Conservation (phyloP, 2,329 filamentous ascomycete species). For the Blastomyces gilchristii region DNA sequence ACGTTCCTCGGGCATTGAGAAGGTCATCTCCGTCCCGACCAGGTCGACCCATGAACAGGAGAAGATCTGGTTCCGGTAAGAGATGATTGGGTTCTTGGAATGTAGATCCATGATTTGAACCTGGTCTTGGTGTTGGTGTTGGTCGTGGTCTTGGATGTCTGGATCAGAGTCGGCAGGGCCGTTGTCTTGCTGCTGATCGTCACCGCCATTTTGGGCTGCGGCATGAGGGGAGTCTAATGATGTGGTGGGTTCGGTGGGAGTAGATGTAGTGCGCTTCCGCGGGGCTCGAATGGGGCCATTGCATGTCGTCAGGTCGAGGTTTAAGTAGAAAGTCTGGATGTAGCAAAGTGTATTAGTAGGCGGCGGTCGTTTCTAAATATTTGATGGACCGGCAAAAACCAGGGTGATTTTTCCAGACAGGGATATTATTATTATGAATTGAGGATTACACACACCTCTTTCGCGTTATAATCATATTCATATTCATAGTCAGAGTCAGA, state of each 20-base stretch:
- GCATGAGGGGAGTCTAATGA: conserved; percentile 9
- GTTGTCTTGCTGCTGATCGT: conserved; percentile 7
- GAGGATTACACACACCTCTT: conserved; percentile 37
- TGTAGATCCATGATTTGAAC: conserved; percentile 81
- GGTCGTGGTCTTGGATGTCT: conserved; percentile 11
- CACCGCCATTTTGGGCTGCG: conserved; percentile 4
- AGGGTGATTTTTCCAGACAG: not conserved
- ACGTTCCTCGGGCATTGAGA: conserved; percentile 44
- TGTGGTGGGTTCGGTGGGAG: conserved; percentile 14
- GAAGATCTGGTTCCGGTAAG: conserved; percentile 68
- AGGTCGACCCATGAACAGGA: conserved; percentile 72
- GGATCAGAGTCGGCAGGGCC: conserved; percentile 14
- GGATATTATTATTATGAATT: not conserved
- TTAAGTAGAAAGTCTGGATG: conserved; percentile 48
- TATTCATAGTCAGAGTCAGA: conserved; percentile 55
- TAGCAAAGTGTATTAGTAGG: not conserved
- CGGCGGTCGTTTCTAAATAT: not conserved
- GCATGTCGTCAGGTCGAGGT: conserved; percentile 46
- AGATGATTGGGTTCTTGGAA: conserved; percentile 62
- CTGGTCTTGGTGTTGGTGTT: conserved; percentile 26
- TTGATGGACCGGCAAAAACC: not conserved
- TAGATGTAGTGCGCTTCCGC: conserved; percentile 16
- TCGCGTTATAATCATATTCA: conserved; percentile 46
- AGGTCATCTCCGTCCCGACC: conserved; percentile 73
- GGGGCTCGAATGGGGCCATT: conserved; percentile 31